These are phyloP conservation scores for Fusarium dlaminii DNA, from an alignment of 2,329 filamentous ascomycete species.

Conservation along the genomic window DNA sequence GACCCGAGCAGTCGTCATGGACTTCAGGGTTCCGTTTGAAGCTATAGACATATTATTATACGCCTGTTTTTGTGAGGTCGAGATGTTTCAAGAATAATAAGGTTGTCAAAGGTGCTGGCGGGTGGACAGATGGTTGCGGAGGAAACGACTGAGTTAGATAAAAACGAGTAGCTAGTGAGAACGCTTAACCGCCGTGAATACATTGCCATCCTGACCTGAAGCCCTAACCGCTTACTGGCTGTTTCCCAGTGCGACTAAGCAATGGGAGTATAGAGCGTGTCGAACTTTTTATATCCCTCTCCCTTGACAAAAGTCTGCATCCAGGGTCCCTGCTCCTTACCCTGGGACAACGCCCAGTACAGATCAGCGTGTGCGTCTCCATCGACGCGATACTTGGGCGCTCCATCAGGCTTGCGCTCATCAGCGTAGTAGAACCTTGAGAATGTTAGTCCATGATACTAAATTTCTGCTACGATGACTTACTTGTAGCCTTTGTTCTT, in stretches of 20 bases:
- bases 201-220: too few species aligned
- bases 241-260: not conserved
- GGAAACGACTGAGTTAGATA: not conserved
- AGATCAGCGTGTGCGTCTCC: constrained; percentile 54
- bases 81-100: constrained; percentile 9
- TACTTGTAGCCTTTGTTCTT: constrained; percentile 49
- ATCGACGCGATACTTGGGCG: constrained; percentile 43
- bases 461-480: fast-evolving
- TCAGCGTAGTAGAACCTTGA: constrained; percentile 63
- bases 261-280: not conserved
- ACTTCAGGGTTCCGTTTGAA: not conserved
- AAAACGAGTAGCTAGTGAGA: fast-evolving
- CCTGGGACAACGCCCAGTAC: constrained; percentile 53
- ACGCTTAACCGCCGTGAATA: too few species aligned
- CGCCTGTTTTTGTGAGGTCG: not conserved
- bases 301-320: constrained; percentile 56
- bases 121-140: not conserved
- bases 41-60: too few species aligned
- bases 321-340: constrained; percentile 56
- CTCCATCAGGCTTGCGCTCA: constrained; percentile 55
- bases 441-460: not conserved
- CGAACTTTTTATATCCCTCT: constrained; percentile 47
- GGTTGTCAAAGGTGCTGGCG: not conserved
- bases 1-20: fast-evolving
- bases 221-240: too few species aligned